A percentile compares a stretch with the other conserved stretches of the same genome.
phyloP scores from a whole-genome alignment of 352 stramenopile species.

The Thalassiosira ordinaria region DNA sequence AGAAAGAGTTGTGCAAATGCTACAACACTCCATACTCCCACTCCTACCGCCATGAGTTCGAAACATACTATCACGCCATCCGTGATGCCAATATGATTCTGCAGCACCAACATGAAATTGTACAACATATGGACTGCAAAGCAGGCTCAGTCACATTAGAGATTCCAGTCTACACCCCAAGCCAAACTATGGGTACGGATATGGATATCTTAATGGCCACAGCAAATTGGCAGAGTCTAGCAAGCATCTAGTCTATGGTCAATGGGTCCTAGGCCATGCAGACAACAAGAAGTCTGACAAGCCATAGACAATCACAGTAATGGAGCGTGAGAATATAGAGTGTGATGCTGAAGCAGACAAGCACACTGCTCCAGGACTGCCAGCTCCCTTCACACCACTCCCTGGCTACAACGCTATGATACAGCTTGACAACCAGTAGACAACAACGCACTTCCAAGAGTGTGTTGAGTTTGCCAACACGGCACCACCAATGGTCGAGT shows the following conservation, averaged over 20 bases:
- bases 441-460: slow-evolving; percentile 6
- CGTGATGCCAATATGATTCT: not conserved
- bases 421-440: slow-evolving; percentile 9
- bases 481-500: not conserved
- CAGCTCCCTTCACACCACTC: not conserved
- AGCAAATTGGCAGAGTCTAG: not conserved
- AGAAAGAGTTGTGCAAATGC: not conserved
- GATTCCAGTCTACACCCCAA: not conserved
- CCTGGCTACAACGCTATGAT: slow-evolving; percentile 24
- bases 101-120: not conserved
- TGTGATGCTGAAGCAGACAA: slow-evolving; percentile 10
- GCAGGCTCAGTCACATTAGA: not conserved
- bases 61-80: not conserved
- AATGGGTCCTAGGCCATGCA: slow-evolving; percentile 15
- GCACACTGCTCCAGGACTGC: not conserved
- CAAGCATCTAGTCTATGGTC: not conserved
- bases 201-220: slow-evolving; percentile 28
- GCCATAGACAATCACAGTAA: not conserved
- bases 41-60: not conserved
- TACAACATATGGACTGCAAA: not conserved
- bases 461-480: not conserved
- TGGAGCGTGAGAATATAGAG: slow-evolving; percentile 12
- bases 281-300: slow-evolving; percentile 8
- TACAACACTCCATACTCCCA: not conserved
- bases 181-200: slow-evolving; percentile 7